These are phyloP conservation scores for Rhododendron molle DNA, from an alignment of 148 eudicot species.

Conservation along the genomic window DNA sequence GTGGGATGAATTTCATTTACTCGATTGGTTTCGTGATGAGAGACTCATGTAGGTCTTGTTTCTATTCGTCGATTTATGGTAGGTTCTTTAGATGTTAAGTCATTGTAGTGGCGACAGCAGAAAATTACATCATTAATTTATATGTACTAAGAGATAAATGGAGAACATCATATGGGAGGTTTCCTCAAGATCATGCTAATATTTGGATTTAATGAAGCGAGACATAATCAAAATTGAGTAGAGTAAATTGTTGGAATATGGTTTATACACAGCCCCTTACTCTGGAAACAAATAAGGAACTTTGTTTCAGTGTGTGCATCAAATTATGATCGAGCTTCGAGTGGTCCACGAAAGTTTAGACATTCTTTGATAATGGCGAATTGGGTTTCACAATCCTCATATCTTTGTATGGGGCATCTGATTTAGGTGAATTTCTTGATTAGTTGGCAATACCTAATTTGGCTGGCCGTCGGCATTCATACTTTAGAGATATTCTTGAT, in stretches of 20 bases:
- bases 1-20: not conserved
- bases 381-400: not conserved
- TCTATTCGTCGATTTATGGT: not conserved
- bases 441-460: not conserved
- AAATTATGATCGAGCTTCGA: not conserved
- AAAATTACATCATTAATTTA: not conserved
- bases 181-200: not conserved
- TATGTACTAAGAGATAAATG: not conserved
- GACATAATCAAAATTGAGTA: not conserved
- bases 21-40: not conserved
- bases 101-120: not conserved
- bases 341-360: not conserved
- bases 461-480: not conserved
- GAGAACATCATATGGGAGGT: not conserved
- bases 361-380: not conserved
- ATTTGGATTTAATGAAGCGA: not conserved
- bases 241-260: not conserved
- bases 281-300: not conserved
- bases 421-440: not conserved
- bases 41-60: not conserved
- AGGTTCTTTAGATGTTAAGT: too few species aligned
- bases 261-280: not conserved
- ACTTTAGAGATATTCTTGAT: not conserved
- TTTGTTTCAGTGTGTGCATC: not conserved
- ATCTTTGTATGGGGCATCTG: not conserved